Evolutionary conservation across 345 rosid species (phyloP).

Genomic region (Sisymbrium altissimum): DNA sequence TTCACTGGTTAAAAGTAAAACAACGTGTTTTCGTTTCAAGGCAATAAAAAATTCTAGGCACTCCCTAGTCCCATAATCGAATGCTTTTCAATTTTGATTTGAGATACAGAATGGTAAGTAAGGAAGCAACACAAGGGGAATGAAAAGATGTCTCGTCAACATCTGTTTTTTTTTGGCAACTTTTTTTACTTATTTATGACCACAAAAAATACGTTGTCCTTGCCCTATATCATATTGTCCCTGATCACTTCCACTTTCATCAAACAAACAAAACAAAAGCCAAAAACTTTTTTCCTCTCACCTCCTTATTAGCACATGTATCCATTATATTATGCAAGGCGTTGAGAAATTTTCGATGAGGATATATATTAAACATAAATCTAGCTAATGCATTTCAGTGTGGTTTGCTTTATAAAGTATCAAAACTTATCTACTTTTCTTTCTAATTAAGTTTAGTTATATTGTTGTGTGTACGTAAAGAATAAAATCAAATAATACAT

Average conservation of each 20-base stretch:
- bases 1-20: slow-evolving; percentile 3
- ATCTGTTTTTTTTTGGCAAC: background rate
- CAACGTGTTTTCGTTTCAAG: background rate
- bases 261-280: slow-evolving; percentile 21
- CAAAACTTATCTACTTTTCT: background rate
- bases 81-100: background rate
- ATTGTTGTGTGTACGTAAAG: background rate
- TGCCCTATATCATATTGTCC: slow-evolving; percentile 19
- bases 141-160: slow-evolving; percentile 30
- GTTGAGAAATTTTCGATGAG: background rate
- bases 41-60: background rate
- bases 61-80: slow-evolving; percentile 5
- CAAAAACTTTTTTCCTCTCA: slow-evolving; percentile 1
- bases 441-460: background rate
- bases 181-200: background rate
- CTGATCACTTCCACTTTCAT: slow-evolving; percentile 17
- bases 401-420: background rate
- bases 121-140: slow-evolving; percentile 12
- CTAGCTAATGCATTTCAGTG: background rate
- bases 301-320: background rate
- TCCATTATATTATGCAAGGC: background rate
- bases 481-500: background rate
- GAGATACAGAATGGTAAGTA: background rate
- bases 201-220: background rate
- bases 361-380: background rate